Base-by-base conservation (phyloP, 2,329 filamentous ascomycete genomes). In the Harringtonia lauricola region DNA sequence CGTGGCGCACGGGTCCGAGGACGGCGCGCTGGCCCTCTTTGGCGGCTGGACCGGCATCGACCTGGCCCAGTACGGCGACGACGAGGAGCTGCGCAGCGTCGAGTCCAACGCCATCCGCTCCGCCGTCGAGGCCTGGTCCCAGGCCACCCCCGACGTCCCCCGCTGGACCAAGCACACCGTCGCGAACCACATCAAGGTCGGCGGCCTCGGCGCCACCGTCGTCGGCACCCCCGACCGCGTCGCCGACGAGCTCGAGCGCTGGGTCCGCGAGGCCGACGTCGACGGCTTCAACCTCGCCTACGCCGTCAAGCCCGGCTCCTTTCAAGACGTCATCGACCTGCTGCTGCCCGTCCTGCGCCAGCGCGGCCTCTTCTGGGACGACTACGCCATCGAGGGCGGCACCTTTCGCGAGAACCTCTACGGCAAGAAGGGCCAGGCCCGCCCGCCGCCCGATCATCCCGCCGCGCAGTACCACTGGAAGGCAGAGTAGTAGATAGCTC, bases 151-250 rank as follows among this genome's bases (percentile, higher is more conserved):
- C 13, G 38, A 41, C 29, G 45, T 53, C 41, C 47, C 71, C 0
- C 83, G 81, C 54, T 86, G 83, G 83, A 86, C 81, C 1, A 85
- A 85, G 57, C 67, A 74, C 39, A 83, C 78, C 0, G 71, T 86
- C 6, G 81, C 79, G 0, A 70, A 83, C 52, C 76, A 54, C 38
- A 45, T 54, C 36, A 47, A 39, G 36, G 41, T 55, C 19, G 53
- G 53, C 29, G 53, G 53, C 24, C 41, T 49, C 18, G 51, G 51
- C 2, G 47, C 51, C 19, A 44, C 47, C 30, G 21, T 80, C 3
- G 76, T 86, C 0, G 82, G 83, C 0, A 85, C 79, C 0, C 64
- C 81, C 0, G 58, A 67, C n/a, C 72, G 76, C 50, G 79, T 86
- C 2, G 82, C 79, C 0, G 81, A 86, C 55, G 70, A 72, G 30